Evolutionary conservation across 2,329 filamentous ascomycete species (phyloP).

Genomic region (Colletotrichum somersetense): DNA sequence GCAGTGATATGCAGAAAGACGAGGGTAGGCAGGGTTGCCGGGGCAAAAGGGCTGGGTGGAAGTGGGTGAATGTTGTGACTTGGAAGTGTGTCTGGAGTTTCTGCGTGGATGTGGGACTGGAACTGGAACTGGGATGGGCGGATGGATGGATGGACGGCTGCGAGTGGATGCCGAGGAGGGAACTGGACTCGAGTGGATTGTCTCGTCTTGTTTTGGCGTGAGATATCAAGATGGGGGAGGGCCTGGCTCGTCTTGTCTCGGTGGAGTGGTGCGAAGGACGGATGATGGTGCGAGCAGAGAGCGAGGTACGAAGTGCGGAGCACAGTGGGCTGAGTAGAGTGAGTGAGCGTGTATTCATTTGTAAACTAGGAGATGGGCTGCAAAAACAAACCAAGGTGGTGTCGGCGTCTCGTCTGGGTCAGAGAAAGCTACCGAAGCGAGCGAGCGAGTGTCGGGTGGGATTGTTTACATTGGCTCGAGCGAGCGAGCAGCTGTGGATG

Average conservation of each 20-base stretch:
- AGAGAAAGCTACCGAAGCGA: slow-evolving; percentile 13
- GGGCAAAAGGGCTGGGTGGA: slow-evolving; percentile 34
- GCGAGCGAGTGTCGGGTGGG: slow-evolving; percentile 21
- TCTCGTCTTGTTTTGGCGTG: slow-evolving; percentile 41
- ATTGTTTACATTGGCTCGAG: slow-evolving; percentile 39
- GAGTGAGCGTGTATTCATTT: too few relatives aligned
- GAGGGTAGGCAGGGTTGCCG: slow-evolving; percentile 41
- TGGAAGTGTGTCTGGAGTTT: slow-evolving; percentile 43
- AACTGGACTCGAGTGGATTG: slow-evolving; percentile 27
- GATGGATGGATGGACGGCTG: background rate
- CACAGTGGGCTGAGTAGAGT: too few relatives aligned
- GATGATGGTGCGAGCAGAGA: background rate
- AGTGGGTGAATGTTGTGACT: slow-evolving; percentile 21
- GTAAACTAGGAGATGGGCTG: background rate
- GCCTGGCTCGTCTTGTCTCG: slow-evolving; percentile 1
- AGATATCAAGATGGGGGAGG: slow-evolving; percentile 22
- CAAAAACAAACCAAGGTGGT: background rate
- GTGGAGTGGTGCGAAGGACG: background rate
- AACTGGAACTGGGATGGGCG: background rate
- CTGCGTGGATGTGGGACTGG: slow-evolving; percentile 14
- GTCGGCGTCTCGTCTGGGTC: background rate
- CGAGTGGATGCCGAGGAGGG: slow-evolving; percentile 44
- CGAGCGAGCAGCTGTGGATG: slow-evolving; percentile 16
- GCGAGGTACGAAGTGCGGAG: too few relatives aligned
- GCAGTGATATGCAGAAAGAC: slow-evolving; percentile 30